phyloP scores from a whole-genome alignment of 2,329 filamentous ascomycete species.

The Septoria petroselini region DNA sequence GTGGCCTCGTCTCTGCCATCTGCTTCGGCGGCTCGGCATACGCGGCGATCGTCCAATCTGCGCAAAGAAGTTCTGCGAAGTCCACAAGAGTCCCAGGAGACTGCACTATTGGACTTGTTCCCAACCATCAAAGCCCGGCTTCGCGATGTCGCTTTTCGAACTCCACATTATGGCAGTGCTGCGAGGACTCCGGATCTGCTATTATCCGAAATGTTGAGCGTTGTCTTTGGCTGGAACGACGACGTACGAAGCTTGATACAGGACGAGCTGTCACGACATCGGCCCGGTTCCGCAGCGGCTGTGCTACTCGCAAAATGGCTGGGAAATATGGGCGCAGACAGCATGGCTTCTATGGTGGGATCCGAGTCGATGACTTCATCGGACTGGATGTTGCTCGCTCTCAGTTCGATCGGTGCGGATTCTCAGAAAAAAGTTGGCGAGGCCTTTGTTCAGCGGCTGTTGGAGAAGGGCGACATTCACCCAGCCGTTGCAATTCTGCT shows the following conservation, averaged over 20 bases:
- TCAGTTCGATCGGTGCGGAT: conserved; percentile 74
- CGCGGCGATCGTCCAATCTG: conserved; percentile 62
- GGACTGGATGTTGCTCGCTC: conserved; percentile 93
- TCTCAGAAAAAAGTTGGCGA: conserved; percentile 88
- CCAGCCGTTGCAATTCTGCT: conserved; percentile 90
- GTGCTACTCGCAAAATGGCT: conserved; percentile 92
- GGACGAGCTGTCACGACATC: conserved; percentile 77
- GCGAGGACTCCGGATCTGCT: conserved; percentile 64
- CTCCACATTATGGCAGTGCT: conserved; percentile 54
- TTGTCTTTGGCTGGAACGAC: conserved; percentile 92
- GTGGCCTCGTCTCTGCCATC: conserved; percentile 45
- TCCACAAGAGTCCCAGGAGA: conserved; percentile 63
- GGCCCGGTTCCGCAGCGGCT: conserved; percentile 68
- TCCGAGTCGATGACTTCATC: conserved; percentile 86
- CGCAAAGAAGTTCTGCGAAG: conserved; percentile 77
- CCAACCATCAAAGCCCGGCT: conserved; percentile 78
- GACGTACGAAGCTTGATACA: conserved; percentile 77
- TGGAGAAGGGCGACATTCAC: conserved; percentile 87
- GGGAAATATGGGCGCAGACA: conserved; percentile 75
- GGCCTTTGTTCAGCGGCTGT: conserved; percentile 82
- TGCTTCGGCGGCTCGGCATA: conserved; percentile 18
- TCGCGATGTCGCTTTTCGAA: conserved; percentile 77
- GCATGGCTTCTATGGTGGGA: conserved; percentile 70
- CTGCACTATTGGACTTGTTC: conserved; percentile 69
- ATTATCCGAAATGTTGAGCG: conserved; percentile 82